Evolutionary conservation across 164 flowering plant species (phyloP).

Genomic region (Macadamia integrifolia): DNA sequence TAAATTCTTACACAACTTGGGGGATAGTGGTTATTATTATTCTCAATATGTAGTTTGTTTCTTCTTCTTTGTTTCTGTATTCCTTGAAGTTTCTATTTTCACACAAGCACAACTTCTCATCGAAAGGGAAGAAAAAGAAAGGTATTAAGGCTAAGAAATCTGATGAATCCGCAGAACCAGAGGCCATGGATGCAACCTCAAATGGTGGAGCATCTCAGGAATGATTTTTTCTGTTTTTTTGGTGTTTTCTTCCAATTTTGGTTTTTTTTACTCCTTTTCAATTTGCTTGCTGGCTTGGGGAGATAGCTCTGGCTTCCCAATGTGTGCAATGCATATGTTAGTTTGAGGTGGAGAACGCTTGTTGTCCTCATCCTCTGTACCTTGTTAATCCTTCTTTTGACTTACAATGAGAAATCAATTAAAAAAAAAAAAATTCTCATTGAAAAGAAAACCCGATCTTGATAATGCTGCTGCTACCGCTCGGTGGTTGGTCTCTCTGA

Average conservation of each 20-base stretch:
- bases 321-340: background rate
- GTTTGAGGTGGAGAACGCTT: background rate
- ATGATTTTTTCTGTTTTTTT: slow-evolving; percentile 5
- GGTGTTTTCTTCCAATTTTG: slow-evolving; percentile 13
- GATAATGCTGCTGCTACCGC: slow-evolving; percentile 59
- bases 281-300: background rate
- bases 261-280: background rate
- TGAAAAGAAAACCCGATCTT: slow-evolving; percentile 46
- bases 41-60: background rate
- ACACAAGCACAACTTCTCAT: slow-evolving; percentile 23
- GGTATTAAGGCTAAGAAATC: slow-evolving; percentile 69
- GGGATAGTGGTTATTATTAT: background rate
- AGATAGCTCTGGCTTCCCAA: background rate
- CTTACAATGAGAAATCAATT: background rate
- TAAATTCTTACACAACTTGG: no score
- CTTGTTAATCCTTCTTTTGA: no score
- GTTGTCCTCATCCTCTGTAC: no score
- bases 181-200: slow-evolving; percentile 54
- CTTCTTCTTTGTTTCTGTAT: slow-evolving; percentile 14
- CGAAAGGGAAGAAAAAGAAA: slow-evolving; percentile 6
- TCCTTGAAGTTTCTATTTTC: slow-evolving; percentile 11
- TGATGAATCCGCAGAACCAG: slow-evolving; percentile 49
- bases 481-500: slow-evolving; percentile 80
- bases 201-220: slow-evolving; percentile 43
- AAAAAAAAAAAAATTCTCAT: no score